These are phyloP conservation scores for Asterella californica DNA, from an alignment of 225 moss, liverwort and hornwort species.

Conservation along the genomic window DNA sequence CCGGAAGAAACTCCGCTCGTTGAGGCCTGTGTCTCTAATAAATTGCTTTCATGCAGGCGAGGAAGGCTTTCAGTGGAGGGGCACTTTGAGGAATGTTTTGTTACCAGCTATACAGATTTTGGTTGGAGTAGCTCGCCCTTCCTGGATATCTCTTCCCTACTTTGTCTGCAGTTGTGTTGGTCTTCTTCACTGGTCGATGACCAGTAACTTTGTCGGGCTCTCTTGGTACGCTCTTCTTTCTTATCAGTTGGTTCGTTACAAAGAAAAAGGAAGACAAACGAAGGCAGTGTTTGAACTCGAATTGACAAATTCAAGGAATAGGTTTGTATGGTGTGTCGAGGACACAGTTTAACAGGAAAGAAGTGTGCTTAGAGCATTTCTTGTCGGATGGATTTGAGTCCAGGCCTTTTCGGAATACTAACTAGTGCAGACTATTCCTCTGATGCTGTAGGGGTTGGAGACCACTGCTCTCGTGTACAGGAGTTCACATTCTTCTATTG, in stretches of 20 bases:
- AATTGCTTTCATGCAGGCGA: constrained; percentile 23
- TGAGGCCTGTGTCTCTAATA: neutral
- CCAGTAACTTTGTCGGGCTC: constrained; percentile 68
- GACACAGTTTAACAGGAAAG: neutral
- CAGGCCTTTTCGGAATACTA: neutral
- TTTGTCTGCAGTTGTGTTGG: constrained; percentile 77
- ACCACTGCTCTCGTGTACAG: constrained; percentile 68
- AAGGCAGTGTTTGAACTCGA: neutral
- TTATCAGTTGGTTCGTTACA: neutral
- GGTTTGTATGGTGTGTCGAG: too few species aligned
- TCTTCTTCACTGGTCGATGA: constrained; percentile 93
- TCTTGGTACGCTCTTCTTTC: constrained; percentile 48
- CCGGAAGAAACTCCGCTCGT: neutral
- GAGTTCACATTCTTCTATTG: constrained; percentile 66
- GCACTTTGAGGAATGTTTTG: constrained; percentile 63
- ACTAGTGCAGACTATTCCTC: neutral
- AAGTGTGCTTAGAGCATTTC: neutral
- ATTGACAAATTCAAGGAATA: neutral
- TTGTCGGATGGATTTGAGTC: too few species aligned
- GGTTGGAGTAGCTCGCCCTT: constrained; percentile 86
- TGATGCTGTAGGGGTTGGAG: constrained; percentile 62
- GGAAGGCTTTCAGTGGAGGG: constrained; percentile 44
- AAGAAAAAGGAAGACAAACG: neutral
- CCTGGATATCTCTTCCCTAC: constrained; percentile 91
- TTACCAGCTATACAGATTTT: constrained; percentile 69